Evolutionary conservation across 106 monocot species (phyloP), one percentile per base, ranked within the genome.

Genomic region (Apostasia ramifera): DNA sequence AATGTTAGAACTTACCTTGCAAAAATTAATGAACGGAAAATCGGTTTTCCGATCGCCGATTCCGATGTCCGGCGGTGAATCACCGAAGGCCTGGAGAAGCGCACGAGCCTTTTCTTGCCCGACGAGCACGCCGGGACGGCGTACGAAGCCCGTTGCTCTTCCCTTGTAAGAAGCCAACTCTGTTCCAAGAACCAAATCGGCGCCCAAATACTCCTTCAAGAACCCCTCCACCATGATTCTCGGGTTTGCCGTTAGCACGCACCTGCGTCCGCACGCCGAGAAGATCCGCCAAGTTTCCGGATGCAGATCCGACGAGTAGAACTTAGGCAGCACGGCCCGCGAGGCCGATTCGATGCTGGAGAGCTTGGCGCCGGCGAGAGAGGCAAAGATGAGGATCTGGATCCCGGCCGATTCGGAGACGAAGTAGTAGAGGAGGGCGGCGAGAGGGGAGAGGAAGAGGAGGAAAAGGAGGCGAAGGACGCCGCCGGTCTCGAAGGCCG

Each of bases 401-500:
- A 71, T 47, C 15, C 60, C 67, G n/a, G 80, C 80, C 44, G 75
- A 58, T 70, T 81, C 80, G 38, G 80, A 81, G 46, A 80, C 70
- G 39, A 66, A 55, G 59, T 66, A 51, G 53, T 66, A 60, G 11
- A 81, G 70, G 8, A 83, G 50, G 26, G 42, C 5, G 73, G 78
- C 82, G 60, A 76, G 48, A 2, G 81, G 81, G 3, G 71, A 44
- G 9, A 62, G 11, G 1, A 76, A 47, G 15, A 81, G 76, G 10
- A 81, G 67, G 56, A 76, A 74, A 10, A 82, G 66, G 2, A 88
- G 65, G 2, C 88, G 73, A 1, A 88, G 68, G 8, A 82, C 26
- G 42, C 92, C 82, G 2, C 85, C 88, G 45, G 75, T 69, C 63
- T 92, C 92, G 53, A 88, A 92, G 10, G 92, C 88, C 0, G 85